Percentiles rank a stretch among this genome's conserved stretches.
Evolutionary conservation across 495 filamentous ascomycete genomes (phyloP).

Genomic region (Trichodelitschia bisporula): DNA sequence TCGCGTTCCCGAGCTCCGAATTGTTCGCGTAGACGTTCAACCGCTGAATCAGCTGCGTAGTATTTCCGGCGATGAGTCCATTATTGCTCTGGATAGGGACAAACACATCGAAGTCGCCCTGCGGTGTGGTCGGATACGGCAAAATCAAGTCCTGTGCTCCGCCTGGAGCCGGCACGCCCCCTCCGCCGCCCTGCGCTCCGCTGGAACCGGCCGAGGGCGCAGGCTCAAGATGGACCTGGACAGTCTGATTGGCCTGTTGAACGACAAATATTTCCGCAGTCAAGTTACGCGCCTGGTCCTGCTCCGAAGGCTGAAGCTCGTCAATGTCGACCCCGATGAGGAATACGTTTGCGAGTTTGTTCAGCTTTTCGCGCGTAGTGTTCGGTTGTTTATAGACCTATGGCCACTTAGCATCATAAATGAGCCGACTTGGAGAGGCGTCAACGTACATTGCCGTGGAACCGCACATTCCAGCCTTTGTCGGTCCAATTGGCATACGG

Average conservation of each 20-base stretch:
- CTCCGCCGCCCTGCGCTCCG: constrained; percentile 26
- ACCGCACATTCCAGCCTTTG: constrained; percentile 46
- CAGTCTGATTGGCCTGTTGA: constrained; percentile 36
- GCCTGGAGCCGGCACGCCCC: constrained; percentile 24
- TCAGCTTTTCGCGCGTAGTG: constrained; percentile 30
- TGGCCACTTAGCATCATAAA: background rate
- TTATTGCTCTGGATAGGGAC: constrained; percentile 26
- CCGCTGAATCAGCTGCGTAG: constrained; percentile 32
- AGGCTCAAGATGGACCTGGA: constrained; percentile 36
- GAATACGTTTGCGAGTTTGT: constrained; percentile 45
- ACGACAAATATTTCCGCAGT: constrained; percentile 47
- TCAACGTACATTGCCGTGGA: constrained; percentile 36
- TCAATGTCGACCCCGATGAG: constrained; percentile 35
- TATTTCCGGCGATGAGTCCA: constrained; percentile 31
- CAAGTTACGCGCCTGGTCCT: constrained; percentile 43
- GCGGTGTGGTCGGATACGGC: constrained; percentile 28
- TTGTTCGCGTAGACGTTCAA: constrained; percentile 40
- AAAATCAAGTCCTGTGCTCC: constrained; percentile 30
- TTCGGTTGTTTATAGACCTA: constrained; percentile 46
- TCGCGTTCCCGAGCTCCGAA: constrained; percentile 39
- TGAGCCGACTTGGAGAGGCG: background rate
- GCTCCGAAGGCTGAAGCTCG: constrained; percentile 29
- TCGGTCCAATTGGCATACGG: constrained; percentile 65
- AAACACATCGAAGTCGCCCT: constrained; percentile 52
- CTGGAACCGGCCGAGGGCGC: constrained; percentile 21